Conservation (phyloP, 2,329 filamentous ascomycete species). For the Cordyceps javanica region DNA sequence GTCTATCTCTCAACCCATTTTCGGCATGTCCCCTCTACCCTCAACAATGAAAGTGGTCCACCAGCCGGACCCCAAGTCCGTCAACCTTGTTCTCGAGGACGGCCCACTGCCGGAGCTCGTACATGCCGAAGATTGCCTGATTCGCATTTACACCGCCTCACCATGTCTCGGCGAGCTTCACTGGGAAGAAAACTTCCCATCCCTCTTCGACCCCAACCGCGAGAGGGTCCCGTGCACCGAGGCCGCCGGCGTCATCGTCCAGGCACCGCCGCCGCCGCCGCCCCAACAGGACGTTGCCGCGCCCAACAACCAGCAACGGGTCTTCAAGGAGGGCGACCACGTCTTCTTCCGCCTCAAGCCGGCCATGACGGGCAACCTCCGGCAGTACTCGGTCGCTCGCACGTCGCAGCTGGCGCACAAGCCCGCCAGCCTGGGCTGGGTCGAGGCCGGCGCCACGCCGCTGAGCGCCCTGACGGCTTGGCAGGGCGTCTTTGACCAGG, state of each 20-base stretch:
- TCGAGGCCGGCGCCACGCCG: constrained; percentile 27
- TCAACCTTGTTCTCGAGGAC: constrained; percentile 16
- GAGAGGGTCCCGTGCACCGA: constrained; percentile 32
- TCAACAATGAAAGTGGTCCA: constrained; percentile 20
- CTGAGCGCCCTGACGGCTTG: constrained; percentile 31
- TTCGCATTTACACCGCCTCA: constrained; percentile 28
- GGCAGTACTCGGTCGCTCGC: constrained; percentile 27
- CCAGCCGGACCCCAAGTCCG: constrained; percentile 19
- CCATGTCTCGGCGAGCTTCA: constrained; percentile 27
- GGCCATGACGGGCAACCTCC: constrained; percentile 22
- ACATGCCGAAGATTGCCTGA: constrained; percentile 22
- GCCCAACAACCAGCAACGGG: not conserved
- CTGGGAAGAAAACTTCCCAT: constrained; percentile 23
- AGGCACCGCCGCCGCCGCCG: constrained; percentile 20
- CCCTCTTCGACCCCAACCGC: constrained; percentile 17
- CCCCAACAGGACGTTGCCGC: constrained; percentile 2
- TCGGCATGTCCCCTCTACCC: constrained; percentile 14
- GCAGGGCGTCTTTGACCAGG: constrained; percentile 32
- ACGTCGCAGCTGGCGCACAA: constrained; percentile 26
- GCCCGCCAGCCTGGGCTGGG: not conserved
- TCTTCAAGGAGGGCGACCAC: constrained; percentile 29
- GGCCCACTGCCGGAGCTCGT: constrained; percentile 19
- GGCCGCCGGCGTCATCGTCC: constrained; percentile 32
- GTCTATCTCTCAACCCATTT: not conserved
- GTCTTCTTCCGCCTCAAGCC: constrained; percentile 28